phyloP scores from a whole-genome alignment of 805 yeast species.

The Ogataea wickerhamii region DNA sequence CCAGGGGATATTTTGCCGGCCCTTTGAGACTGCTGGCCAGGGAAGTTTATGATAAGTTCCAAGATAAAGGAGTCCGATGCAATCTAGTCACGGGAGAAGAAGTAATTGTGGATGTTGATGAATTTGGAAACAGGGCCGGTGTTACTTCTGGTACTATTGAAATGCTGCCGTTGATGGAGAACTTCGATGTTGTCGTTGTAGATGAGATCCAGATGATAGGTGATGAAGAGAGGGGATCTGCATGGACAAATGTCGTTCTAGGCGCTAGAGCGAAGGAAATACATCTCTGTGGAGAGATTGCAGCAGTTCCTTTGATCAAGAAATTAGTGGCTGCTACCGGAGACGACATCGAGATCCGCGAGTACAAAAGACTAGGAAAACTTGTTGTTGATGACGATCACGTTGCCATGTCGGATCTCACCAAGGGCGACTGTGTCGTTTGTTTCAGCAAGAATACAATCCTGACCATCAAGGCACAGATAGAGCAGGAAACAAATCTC shows the following conservation, averaged over 20 bases:
- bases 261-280: constrained; percentile 84
- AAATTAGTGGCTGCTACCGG: constrained; percentile 67
- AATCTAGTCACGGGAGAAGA: constrained; percentile 96
- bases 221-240: constrained; percentile 77
- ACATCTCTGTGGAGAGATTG: constrained; percentile 91
- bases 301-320: constrained; percentile 67
- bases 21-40: constrained; percentile 88
- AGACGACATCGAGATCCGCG: constrained; percentile 68
- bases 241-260: constrained; percentile 89
- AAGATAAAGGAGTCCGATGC: constrained; percentile 61
- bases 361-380: constrained; percentile 72
- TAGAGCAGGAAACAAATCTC: constrained; percentile 58
- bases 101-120: constrained; percentile 66
- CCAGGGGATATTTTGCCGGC: constrained; percentile 88
- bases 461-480: constrained; percentile 59
- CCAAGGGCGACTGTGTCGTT: constrained; percentile 84
- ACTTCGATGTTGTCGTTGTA: constrained; percentile 82
- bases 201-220: constrained; percentile 97
- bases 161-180: constrained; percentile 70
- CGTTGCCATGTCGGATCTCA: constrained; percentile 38
- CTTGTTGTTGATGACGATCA: constrained; percentile 50
- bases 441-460: constrained; percentile 78
- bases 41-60: constrained; percentile 83
- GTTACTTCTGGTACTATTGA: constrained; percentile 88
- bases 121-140: constrained; percentile 67